These are phyloP conservation scores for Ogataea pilisensis DNA, from an alignment of 805 yeast species.

Conservation along the genomic window DNA sequence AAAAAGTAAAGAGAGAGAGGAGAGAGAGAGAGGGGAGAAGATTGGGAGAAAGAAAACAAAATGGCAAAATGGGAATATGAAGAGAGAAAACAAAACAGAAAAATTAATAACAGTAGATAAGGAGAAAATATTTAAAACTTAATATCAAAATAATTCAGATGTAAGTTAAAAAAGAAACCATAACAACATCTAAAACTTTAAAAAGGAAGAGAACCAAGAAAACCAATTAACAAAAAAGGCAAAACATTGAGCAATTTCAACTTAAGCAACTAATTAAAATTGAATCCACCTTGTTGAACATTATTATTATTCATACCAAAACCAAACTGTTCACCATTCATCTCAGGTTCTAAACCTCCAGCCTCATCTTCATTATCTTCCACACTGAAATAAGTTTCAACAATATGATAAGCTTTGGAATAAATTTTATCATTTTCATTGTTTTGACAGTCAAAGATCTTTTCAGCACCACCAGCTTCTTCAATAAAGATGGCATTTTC, in stretches of 20 bases:
- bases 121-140: too few species aligned
- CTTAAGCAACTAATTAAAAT: constrained; percentile 33
- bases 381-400: constrained; percentile 86
- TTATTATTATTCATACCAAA: constrained; percentile 71
- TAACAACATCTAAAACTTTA: background rate
- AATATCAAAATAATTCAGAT: too few species aligned
- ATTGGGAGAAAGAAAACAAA: background rate
- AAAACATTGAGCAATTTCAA: background rate
- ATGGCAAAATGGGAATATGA: too few species aligned
- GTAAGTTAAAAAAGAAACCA: background rate
- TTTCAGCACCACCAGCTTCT: constrained; percentile 98
- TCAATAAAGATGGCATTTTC: constrained; percentile 89
- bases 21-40: background rate
- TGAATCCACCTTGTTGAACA: constrained; percentile 42
- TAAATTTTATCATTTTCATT: constrained; percentile 91
- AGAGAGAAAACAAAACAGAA: background rate
- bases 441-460: constrained; percentile 87
- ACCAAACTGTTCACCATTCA: constrained; percentile 77
- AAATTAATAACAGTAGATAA: background rate
- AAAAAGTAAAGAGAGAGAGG: constrained; percentile 1
- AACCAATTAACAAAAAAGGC: background rate
- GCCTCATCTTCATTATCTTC: constrained; percentile 65
- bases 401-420: constrained; percentile 83
- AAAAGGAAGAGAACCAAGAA: background rate
- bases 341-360: constrained; percentile 70